Base-by-base conservation (phyloP, 2,329 filamentous ascomycete genomes). In the Chaetomiaceae sp. region DNA sequence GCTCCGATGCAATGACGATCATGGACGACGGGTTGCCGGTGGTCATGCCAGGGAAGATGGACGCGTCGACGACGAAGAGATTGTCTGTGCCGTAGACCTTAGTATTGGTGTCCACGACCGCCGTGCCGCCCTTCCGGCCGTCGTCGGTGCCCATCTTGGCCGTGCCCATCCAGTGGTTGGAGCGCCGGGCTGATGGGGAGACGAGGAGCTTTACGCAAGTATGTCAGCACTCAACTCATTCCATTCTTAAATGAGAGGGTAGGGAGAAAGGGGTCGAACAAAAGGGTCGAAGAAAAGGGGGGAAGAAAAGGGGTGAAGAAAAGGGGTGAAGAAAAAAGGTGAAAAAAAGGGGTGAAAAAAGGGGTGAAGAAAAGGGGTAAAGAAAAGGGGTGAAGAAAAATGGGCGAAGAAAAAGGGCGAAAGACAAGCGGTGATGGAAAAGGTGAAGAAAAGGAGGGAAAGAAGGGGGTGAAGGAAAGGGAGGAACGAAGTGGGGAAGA, bases 71-170 rank as follows among this genome's bases (percentile, higher is more conserved):
- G 14, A 87, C 79, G 62, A 83, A 86, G 40, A 87, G 71, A 68
- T 87, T 87, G 62, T 86, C 81, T 0, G 80, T 87, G 34, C 83
- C 84, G 62, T 81, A 87, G 6, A 87, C 82, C 68, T 79, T 81
- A 53, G 82, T 79, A 68, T 87, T 73, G 11, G 75, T 65, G 60
- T 87, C 84, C 1, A 87, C 83, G 2, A 87, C 84, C 1, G 81
- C 72, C 6, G 72, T 76, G 15, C 83, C 82, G 43, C 71, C 71
- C 46, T 68, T 59, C 8, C 78, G 76, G 15, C 80, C 80, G 44
- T 81, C 77, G 52, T 81, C 75, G 0, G 69, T 71, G 12, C 83
- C 83, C 60, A 87, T 74, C 66, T 85, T 86, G 46, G 78, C 76
- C 0, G 81, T 85, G 34, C 81, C 75, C 53, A 80, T 77, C 73